A percentile compares a stretch with the other conserved stretches of the same genome.
Evolutionary conservation across 352 stramenopile genomes (phyloP).

Genomic region (Globisporangium sylvaticum): DNA sequence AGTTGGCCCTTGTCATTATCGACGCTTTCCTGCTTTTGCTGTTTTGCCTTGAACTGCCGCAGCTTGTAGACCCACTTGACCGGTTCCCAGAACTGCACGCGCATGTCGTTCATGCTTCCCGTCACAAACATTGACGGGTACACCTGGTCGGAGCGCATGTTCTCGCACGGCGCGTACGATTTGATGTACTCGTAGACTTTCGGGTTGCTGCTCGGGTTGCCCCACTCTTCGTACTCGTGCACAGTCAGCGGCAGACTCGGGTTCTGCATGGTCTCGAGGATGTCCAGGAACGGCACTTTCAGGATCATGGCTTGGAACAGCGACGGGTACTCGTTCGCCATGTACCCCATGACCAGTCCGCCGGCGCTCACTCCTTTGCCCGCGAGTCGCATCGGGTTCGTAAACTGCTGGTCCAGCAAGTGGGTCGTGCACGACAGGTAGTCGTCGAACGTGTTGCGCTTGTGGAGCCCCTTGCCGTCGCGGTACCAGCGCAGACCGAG

Average conservation of each 20-base stretch:
- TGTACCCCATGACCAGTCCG: slow-evolving; percentile 81
- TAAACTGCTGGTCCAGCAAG: slow-evolving; percentile 61
- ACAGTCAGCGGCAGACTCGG: slow-evolving; percentile 81
- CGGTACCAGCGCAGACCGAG: slow-evolving; percentile 86
- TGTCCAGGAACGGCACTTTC: slow-evolving; percentile 90
- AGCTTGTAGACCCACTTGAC: slow-evolving; percentile 82
- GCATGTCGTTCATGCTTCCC: slow-evolving; percentile 75
- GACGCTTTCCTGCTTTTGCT: not conserved
- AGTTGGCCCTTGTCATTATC: slow-evolving; percentile 25
- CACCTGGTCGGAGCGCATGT: slow-evolving; percentile 33
- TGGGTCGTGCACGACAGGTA: slow-evolving; percentile 67
- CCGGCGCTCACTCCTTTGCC: slow-evolving; percentile 84
- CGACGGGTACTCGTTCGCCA: slow-evolving; percentile 77
- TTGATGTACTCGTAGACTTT: slow-evolving; percentile 61
- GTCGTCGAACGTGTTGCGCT: slow-evolving; percentile 86
- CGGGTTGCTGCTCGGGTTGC: slow-evolving; percentile 45
- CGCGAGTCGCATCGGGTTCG: slow-evolving; percentile 52
- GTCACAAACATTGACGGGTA: slow-evolving; percentile 86
- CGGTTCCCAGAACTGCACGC: slow-evolving; percentile 86
- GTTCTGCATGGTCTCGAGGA: slow-evolving; percentile 86
- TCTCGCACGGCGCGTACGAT: slow-evolving; percentile 81
- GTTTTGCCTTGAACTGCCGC: slow-evolving; percentile 38
- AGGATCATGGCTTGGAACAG: slow-evolving; percentile 79
- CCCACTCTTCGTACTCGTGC: slow-evolving; percentile 93
- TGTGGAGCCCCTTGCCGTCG: slow-evolving; percentile 69